Evolutionary conservation across 2,329 filamentous ascomycete genomes (phyloP), one percentile per base, ranked within the genome.

Genomic region (Cordyceps tenuipes): DNA sequence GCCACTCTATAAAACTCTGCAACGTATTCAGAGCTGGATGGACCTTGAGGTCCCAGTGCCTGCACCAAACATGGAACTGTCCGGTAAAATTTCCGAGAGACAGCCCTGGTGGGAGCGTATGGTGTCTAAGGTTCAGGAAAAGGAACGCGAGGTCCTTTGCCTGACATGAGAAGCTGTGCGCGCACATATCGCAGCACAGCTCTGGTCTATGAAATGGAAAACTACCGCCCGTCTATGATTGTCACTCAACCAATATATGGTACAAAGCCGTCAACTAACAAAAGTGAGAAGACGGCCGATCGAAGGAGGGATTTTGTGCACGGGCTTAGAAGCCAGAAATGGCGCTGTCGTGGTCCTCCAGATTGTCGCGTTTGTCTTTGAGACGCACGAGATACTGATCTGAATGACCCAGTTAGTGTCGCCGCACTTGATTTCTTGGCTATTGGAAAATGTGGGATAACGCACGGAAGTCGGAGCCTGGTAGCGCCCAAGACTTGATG

Each of bases 101-200:
- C 53, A 62, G 36, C 65, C 72, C 21, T 76, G 74, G 75, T 76
- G 74, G 74, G 75, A 76, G 65, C 60, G 62, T n/a, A 67, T 76
- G 60, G 72, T 76, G 19, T 62, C 62, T 39, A 66, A 64, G 52
- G 67, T 76, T 29, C 65, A 68, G 50, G 64, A 67, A 8, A 64
- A 65, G 53, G 72, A 72, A 63, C 52, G 66, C 60, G 72, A 75
- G 62, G 70, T 71, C 12, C 63, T 76, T 44, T 76, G 74, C 64
- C 66, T 76, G 53, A 76, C 74, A 36, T 76, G 65, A 69, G 19
- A 29, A 50, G 43, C n/a, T 5, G 17, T 34, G 41, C 15, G 21
- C 9, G 19, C 3, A 34, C 48, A 48, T 48, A 9, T 10, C 13
- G 48, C 12, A 17, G 36, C 21, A 15, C 19, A 62, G 61, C 46